phyloP scores from a whole-genome alignment of 192 early-diverging fungal species.

The Entomortierella chlamydospora region DNA sequence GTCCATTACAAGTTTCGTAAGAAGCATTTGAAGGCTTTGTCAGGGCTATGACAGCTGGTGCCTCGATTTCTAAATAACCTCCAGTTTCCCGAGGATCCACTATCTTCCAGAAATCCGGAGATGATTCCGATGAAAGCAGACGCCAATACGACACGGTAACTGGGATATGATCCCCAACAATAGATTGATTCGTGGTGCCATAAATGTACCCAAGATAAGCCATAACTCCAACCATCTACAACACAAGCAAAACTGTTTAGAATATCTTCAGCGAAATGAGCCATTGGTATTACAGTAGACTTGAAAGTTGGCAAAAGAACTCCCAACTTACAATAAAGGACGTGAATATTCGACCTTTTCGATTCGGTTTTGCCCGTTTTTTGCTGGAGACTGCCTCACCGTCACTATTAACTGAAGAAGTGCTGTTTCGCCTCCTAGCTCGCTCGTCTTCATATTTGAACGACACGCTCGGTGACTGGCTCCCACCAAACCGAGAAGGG shows the following conservation, averaged over 20 bases:
- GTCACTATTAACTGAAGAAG: conserved; percentile 19
- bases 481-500: neutral
- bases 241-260: too few species aligned
- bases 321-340: conserved; percentile 34
- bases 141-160: conserved; percentile 31
- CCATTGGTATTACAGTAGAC: too few species aligned
- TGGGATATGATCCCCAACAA: neutral
- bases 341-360: conserved; percentile 42
- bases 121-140: conserved; percentile 12
- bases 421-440: conserved; percentile 15
- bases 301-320: too few species aligned
- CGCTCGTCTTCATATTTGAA: neutral
- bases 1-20: neutral
- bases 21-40: neutral
- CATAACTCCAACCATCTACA: conserved; percentile 49
- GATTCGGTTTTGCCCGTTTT: conserved; percentile 8
- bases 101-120: conserved; percentile 59
- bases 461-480: neutral
- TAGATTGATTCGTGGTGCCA: conserved; percentile 35
- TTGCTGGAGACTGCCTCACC: conserved; percentile 6
- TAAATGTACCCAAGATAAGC: conserved; percentile 49
- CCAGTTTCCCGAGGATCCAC: conserved; percentile 61
- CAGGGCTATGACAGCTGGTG: conserved; percentile 25
- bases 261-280: neutral
- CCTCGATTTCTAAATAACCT: conserved; percentile 64